Base-by-base conservation (phyloP, 306 rosid genomes). In the Ziziphus jujuba region DNA sequence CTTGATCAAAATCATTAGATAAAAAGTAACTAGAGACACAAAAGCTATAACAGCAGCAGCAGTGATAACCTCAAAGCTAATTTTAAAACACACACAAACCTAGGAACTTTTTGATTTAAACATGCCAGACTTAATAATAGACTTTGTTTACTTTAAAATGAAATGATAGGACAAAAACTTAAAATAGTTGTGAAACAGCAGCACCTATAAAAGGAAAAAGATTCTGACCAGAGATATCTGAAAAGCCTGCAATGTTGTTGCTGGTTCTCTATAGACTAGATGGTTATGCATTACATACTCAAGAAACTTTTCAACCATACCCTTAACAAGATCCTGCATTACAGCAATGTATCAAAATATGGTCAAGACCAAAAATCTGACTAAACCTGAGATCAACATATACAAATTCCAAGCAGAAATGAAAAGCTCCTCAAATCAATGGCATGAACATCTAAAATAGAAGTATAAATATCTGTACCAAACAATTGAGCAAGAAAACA, bases 171-270 rank as follows among this genome's bases (percentile, higher is more conserved):
- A 75, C 45, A 40, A 57, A 50, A 38, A 25, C 35, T 23, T 23
- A 19, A 16, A 35, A 13, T 20, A 45, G 72, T 58, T 60, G 52
- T 60, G 52, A 58, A 19, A 65, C 62, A 31, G 22, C 10, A 61
- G 23, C 36, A 44, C 55, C 21, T 25, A 47, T 36, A 71, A 60
- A 72, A 67, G 72, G 52, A 73, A 74, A 71, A 54, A 28, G 60
- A 66, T 63, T 71, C 88, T 81, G 64, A 91, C 97, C 97, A 91
- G 77, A 56, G 96, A 89, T 72, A 91, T 73, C 85, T 87, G 96
- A 67, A 89, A 87, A 54, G 96, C 88, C 80, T 91, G 92, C 66
- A 81, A 74, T 51, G 76, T 67, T 38, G 90, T 80, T 13, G 65
- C 73, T 23, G 87, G 72, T 69, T 91, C 90, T 22, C 64, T 61